Base-by-base conservation (phyloP, 371 early-diverging fungal species). In the Syncephalastrum sp. region DNA sequence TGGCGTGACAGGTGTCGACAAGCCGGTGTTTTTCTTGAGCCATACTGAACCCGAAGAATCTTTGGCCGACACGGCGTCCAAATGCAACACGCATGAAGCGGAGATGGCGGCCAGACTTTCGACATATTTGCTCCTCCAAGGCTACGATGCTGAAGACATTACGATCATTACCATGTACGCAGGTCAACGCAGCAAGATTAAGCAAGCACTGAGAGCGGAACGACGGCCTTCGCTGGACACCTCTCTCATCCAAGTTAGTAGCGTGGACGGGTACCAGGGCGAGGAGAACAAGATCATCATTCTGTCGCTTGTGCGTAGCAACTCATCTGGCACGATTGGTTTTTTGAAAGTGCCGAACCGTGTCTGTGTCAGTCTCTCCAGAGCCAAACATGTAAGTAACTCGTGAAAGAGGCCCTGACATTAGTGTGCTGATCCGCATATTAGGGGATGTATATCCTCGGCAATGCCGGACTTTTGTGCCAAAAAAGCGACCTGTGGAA, bases 191-290 rank as follows among this genome's bases (percentile, higher is more conserved):
- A 51, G 69, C 3, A 59, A 65, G 42, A 75, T 86, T 17, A 54
- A 60, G 42, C 65, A 69, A 27, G 57, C 49, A 3, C 54, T 84
- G 19, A 68, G 76, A 0, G 72, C 70, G 1, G 79, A 75, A 41
- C 51, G 67, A 24, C 49, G 63, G 6, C 44, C 52, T 0, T 59
- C 64, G 24, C 44, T 74, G 2, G 75, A 72, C 41, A 52, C 65
- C 0, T 54, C 65, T 1, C 38, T 47, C 1, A 72, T 89, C 38
- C 71, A 76, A 4, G 79, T 90, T 1, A 78, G 83, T 17, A 91
- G 91, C 45, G 88, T 92, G 4, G 91, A 91, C 68, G 88, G 89
- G 5, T 93, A 86, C 55, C 90, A 93, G 65, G 92, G 92, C 45
- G 85, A 86, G 56, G 87, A 88, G 63, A 82, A 82, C 56, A 89